Base-by-base conservation (phyloP, 176 grass and related monocot species). In the Carex myosuroides region DNA sequence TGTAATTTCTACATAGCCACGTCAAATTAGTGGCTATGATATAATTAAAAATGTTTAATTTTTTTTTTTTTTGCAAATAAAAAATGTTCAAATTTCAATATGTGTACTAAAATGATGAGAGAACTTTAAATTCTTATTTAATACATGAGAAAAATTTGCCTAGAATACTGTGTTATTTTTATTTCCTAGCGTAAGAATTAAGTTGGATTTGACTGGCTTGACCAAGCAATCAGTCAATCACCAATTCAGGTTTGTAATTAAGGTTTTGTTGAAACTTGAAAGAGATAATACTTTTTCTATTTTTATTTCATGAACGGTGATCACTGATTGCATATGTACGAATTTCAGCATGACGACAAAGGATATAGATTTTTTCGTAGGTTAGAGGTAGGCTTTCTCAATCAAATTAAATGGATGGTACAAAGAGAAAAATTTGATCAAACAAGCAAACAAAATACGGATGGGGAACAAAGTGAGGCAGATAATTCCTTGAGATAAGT, bases 401-500 rank as follows among this genome's bases (percentile, higher is more conserved):
- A 75, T 75, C 70, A 75, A 75, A 26, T 1, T 68, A 37, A 37
- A 37, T 53, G 29, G 71, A 75, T 74, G 70, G 70, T 52, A 52
- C 44, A 26, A 73, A 3, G 9, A 54, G 46, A 54, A 30, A 58
- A 74, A 75, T 26, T 48, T 74, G 1, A 75, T 75, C 56, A 60
- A 20, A 20, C 56, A 39, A 42, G 16, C 78, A 81, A 81, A 81
- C 17, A 21, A 41, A 37, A 81, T 58, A 60, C 18, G 1, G 29
- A 62, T 81, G 13, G 56, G 56, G 29, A 60, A 80, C 30, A n/a
- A 39, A 80, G 30, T 62, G 30, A 80, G 14, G 55, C 30, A 80
- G 18, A 81, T 81, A 81, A 61, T 16, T 44, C 78, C 78, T 62
- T 42, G 78, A 62, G 78, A 81, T 8, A 80, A 80, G 71, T 81